Evolutionary conservation across 352 stramenopile species (phyloP), one percentile per base, ranked within the genome.

Genomic region (Pythium brachiatum): DNA sequence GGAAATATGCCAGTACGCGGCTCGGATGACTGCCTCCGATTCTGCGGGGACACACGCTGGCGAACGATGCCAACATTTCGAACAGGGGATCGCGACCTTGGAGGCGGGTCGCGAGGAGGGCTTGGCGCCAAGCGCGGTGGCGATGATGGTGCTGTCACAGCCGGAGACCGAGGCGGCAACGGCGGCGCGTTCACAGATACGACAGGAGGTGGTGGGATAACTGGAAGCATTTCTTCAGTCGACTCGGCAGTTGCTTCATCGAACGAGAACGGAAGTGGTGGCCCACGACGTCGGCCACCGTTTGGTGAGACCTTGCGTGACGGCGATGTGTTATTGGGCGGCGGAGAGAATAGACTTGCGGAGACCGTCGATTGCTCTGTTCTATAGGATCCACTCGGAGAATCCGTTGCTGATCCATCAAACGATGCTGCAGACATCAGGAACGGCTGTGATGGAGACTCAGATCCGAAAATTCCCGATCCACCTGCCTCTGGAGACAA

Each of bases 251-350:
- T 9, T 12, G 38, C 9, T 12, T 63, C 54, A 6, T 60, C 38
- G 34, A 65, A 70, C 3, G 43, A 44, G 46, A 65, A 70, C 15
- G 63, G 52, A 15, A 65, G 57, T 21, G 63, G 63, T 6, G 51
- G 63, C 3, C 57, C 56, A 34, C 51, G 52, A 5, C 56, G 55
- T 21, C 20, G 48, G 2, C 3, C 15, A 41, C n/a, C 23, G 9
- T 50, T 62, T 15, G 62, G 62, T 18, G 62, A 69, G 5, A 64
- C 48, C 38, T 69, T 64, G 7, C 27, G 36, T 3, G 55, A 29
- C 12, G 41, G 32, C n/a, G 53, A 39, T 16, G 31, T 2, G 15
- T 3, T 18, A 29, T 18, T 13, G 18, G n/a, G 50, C 20, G 47
- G 26, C 13, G 11, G 25, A 27, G n/a, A 47, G 29, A 34, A 36